phyloP scores from a whole-genome alignment of 2,329 filamentous ascomycete species.

The Hymenoscyphus occultus region DNA sequence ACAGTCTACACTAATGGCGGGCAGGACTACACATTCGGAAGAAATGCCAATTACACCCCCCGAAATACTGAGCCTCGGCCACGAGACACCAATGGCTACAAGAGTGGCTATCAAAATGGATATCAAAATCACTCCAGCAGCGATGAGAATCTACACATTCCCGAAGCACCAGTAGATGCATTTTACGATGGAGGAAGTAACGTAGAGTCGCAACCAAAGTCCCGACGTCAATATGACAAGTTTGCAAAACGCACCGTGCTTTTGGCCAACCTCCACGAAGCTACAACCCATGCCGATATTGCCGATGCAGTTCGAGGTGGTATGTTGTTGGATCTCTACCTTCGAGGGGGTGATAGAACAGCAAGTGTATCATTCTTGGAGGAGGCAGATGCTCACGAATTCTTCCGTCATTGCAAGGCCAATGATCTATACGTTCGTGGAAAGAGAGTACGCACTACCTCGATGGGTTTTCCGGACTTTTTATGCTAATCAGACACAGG shows the following conservation, averaged over 20 bases:
- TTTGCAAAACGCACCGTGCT: slow-evolving; percentile 55
- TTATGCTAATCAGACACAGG: slow-evolving; percentile 42
- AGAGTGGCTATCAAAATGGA: slow-evolving; percentile 16
- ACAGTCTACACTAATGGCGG: slow-evolving; percentile 20
- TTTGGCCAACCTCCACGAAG: slow-evolving; percentile 59
- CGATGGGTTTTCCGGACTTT: neutral
- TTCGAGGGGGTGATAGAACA: slow-evolving; percentile 56
- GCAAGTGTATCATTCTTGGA: slow-evolving; percentile 70
- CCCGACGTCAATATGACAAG: slow-evolving; percentile 30
- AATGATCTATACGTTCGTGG: slow-evolving; percentile 67
- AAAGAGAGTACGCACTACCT: slow-evolving; percentile 56
- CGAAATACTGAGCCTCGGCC: slow-evolving; percentile 20
- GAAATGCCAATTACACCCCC: slow-evolving; percentile 27
- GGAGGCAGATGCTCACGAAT: slow-evolving; percentile 59
- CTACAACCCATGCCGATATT: slow-evolving; percentile 64
- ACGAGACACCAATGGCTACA: slow-evolving; percentile 17
- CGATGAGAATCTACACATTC: slow-evolving; percentile 18
- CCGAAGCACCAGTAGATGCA: slow-evolving; percentile 23
- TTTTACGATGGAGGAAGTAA: slow-evolving; percentile 27
- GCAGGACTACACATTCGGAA: slow-evolving; percentile 29
- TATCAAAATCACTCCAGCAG: slow-evolving; percentile 23
- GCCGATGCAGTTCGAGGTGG: slow-evolving; percentile 66
- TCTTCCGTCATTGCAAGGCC: slow-evolving; percentile 60
- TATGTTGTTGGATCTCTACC: slow-evolving; percentile 63
- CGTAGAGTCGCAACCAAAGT: slow-evolving; percentile 24